Evolutionary conservation across 2,329 filamentous ascomycete species (phyloP).

Genomic region (Laburnicola sp.): DNA sequence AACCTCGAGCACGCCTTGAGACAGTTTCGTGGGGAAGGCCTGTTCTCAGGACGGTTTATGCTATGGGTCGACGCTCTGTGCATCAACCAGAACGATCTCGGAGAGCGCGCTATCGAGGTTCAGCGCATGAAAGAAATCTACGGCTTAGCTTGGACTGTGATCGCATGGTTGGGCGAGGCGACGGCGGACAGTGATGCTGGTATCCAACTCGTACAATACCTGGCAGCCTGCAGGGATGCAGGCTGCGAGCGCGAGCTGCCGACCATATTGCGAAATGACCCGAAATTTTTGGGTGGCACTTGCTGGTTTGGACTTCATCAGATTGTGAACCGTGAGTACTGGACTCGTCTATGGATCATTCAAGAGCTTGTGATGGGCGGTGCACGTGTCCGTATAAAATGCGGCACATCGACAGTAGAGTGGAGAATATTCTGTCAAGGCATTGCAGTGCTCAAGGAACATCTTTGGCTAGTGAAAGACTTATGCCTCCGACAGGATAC

Average conservation of each 20-base stretch:
- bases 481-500: neutral
- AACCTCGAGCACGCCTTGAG: constrained; percentile 1
- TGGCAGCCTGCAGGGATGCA: constrained; percentile 2
- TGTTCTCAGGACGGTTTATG: neutral
- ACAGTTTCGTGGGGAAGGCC: neutral
- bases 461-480: constrained; percentile 11
- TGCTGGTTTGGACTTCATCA: constrained; percentile 3
- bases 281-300: neutral
- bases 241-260: neutral
- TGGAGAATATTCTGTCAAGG: constrained; percentile 9
- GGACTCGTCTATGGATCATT: constrained; percentile 13
- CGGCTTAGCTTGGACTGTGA: neutral
- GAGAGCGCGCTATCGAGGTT: constrained; percentile 5
- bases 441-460: constrained; percentile 4
- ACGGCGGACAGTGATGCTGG: neutral
- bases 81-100: constrained; percentile 9
- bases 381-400: neutral
- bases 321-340: constrained; percentile 8
- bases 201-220: constrained; percentile 1
- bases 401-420: neutral
- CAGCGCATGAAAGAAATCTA: constrained; percentile 9
- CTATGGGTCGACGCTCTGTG: constrained; percentile 10
- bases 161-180: constrained; percentile 7
- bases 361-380: constrained; percentile 13
- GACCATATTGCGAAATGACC: neutral